A percentile compares a stretch with the other conserved stretches of the same genome.
These are phyloP conservation scores for Madurella mycetomatis DNA, from an alignment of 2,329 filamentous ascomycete genomes.

Conservation along the genomic window DNA sequence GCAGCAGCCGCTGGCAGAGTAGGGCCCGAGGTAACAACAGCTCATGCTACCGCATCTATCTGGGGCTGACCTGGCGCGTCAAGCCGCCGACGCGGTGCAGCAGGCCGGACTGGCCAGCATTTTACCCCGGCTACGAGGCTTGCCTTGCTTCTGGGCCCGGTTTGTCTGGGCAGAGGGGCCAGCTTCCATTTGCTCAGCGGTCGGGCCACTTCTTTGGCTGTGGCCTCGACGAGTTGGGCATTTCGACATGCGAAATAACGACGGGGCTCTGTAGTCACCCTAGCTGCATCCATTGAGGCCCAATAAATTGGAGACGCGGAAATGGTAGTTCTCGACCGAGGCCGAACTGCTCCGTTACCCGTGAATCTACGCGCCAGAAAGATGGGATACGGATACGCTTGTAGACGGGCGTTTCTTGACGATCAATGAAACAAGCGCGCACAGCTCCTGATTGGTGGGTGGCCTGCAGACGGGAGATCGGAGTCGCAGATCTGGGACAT, in stretches of 20 bases:
- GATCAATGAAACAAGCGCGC: slow-evolving; percentile 10
- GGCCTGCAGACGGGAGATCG: background rate
- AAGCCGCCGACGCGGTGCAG: too few relatives aligned
- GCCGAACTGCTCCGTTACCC: background rate
- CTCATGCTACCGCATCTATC: too few relatives aligned
- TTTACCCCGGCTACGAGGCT: background rate
- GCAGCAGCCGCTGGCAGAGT: too few relatives aligned
- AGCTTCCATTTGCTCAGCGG: too few relatives aligned
- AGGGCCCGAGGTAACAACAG: too few relatives aligned
- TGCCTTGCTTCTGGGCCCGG: too few relatives aligned
- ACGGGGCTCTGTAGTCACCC: slow-evolving; percentile 2
- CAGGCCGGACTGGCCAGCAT: background rate
- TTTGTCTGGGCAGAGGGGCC: too few relatives aligned
- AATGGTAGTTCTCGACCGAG: background rate
- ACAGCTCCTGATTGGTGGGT: slow-evolving; percentile 10
- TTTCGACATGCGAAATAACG: slow-evolving; percentile 5
- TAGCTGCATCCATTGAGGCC: slow-evolving; percentile 1
- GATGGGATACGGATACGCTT: background rate
- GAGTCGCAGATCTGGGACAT: background rate
- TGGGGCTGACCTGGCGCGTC: too few relatives aligned
- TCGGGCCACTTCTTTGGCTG: too few relatives aligned
- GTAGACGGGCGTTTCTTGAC: background rate
- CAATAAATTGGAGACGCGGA: slow-evolving; percentile 2
- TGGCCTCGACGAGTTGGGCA: too few relatives aligned
- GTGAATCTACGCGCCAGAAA: slow-evolving; percentile 5